phyloP scores from a whole-genome alignment of 495 filamentous ascomycete genomes.

The Haplographium delicatum region DNA sequence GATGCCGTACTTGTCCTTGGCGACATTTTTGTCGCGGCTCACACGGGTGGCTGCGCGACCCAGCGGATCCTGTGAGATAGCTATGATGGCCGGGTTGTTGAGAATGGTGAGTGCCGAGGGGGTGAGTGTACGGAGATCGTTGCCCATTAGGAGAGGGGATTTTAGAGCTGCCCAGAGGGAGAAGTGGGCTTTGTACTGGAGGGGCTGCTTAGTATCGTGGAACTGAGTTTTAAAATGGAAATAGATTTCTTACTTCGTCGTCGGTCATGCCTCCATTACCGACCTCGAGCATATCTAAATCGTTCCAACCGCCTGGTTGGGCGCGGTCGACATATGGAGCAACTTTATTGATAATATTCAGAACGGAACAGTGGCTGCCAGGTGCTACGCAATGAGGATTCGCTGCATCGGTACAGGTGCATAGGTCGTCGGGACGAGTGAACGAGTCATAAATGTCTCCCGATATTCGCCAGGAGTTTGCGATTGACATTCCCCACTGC shows the following conservation, averaged over 20 bases:
- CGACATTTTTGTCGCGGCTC: conserved; percentile 9
- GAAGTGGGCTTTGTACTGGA: conserved; percentile 43
- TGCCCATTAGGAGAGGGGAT: conserved; percentile 44
- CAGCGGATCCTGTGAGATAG: conserved; percentile 39
- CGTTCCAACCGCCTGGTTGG: conserved; percentile 37
- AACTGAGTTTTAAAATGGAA: not conserved
- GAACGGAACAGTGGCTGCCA: conserved; percentile 46
- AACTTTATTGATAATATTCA: conserved; percentile 46
- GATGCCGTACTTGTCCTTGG: conserved; percentile 28
- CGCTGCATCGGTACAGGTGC: conserved; percentile 29
- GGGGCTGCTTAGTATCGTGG: no score
- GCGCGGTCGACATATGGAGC: conserved; percentile 31
- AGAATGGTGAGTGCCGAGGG: conserved; percentile 26
- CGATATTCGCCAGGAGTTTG: conserved; percentile 50
- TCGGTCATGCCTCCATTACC: conserved; percentile 33
- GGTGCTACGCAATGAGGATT: conserved; percentile 39
- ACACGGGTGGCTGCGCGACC: conserved; percentile 7
- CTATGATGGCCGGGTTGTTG: conserved; percentile 39
- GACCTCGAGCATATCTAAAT: conserved; percentile 45
- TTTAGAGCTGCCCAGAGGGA: conserved; percentile 46
- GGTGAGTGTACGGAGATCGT: conserved; percentile 31
- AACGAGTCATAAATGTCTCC: conserved; percentile 40
- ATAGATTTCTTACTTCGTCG: conserved; percentile 11
- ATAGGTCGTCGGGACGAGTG: conserved; percentile 26
- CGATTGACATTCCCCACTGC: conserved; percentile 42